Evolutionary conservation across 2,329 filamentous ascomycete species (phyloP), one percentile per base, ranked within the genome.

Genomic region (Arachnopeziza araneosa): DNA sequence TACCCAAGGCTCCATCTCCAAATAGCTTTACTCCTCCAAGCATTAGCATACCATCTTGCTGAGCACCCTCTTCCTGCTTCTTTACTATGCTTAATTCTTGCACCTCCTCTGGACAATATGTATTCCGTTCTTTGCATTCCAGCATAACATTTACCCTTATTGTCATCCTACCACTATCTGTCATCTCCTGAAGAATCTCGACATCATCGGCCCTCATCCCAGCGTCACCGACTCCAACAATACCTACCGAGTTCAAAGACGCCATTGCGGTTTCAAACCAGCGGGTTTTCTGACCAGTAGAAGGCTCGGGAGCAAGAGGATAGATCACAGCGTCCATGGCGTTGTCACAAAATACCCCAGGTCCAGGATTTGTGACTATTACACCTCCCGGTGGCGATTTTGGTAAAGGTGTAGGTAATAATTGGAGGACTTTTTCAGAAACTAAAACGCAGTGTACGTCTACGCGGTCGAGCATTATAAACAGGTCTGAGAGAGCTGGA

Each of bases 401-500:
- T 50, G 74, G 75, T 1, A 77, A 60, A 1, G 77, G 75, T 1
- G 74, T 66, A 0, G 85, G 81, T 6, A 90, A 78, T 1, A 89
- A 77, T 54, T 80, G 74, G 1, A 90, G 77, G 1, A 90, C 83
- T 21, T 85, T 78, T 24, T 83, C 76, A 0, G 86, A 89, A 2
- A 89, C 85, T 83, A 86, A 88, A 26, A 84, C 79, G 71, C 87
- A 90, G 70, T 90, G 87, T 3, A 85, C 83, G 66, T 90, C 87
- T 8, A 88, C 82, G 17, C 87, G 81, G 67, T 89, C 85, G 2
- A 90, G 78, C 84, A 89, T 88, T 60, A 89, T 80, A 69, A 84
- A 88, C 44, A 83, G 73, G 36, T 80, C 79, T 50, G 74, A 76
- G 51, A 90, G 78, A 1, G 72, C 67, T 24, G 78, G 72, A 52